Evolutionary conservation across 805 yeast species (phyloP), one percentile per base, ranked within the genome.

Genomic region (Wickerhamiella siamensis): DNA sequence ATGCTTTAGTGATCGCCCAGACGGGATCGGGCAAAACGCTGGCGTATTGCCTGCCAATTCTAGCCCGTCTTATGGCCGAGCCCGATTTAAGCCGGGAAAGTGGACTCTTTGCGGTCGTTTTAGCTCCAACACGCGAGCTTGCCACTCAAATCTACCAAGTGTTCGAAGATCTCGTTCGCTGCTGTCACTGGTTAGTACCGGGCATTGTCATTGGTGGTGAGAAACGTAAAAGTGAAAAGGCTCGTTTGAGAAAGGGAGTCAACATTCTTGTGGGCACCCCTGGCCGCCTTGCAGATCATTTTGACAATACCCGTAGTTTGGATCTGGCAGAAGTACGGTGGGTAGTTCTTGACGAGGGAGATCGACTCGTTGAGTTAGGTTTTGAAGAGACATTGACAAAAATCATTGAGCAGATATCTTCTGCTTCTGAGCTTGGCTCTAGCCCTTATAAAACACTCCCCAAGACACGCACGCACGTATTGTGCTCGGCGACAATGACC

Each of bases 171-270:
- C 59, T 91, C 26, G 69, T 78, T 32, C 70, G 80, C 42, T 75
- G 87, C 55, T 79, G 88, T 57, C 94, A 83, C 55, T 75, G 81
- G 60, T 71, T 91, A 34, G 98, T 93, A 4, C 96, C 98, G 1
- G 95, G 97, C 32, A 74, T 87, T 33, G 94, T 91, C 20, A 86
- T 86, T 62, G 99, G 99, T 56, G 99, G 99, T 47, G 99, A 91
- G 58, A 87, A 88, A 71, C 88, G 88, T 60, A 93, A 91, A 56
- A 74, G 94, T 2, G 99, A 91, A 60, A 91, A 91, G 69, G 96
- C 97, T 1, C 67, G 99, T 53, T 63, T 91, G 27, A 72, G 99
- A 56, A 88, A 88, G 59, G 99, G 99, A 49, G 94, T 87, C 27
- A 91, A 91, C 59, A 77, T 91, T 27, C 69, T 91, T n/a, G 93